Evolutionary conservation across 2,329 filamentous ascomycete genomes (phyloP).

Genomic region (Fusarium cicatricum): DNA sequence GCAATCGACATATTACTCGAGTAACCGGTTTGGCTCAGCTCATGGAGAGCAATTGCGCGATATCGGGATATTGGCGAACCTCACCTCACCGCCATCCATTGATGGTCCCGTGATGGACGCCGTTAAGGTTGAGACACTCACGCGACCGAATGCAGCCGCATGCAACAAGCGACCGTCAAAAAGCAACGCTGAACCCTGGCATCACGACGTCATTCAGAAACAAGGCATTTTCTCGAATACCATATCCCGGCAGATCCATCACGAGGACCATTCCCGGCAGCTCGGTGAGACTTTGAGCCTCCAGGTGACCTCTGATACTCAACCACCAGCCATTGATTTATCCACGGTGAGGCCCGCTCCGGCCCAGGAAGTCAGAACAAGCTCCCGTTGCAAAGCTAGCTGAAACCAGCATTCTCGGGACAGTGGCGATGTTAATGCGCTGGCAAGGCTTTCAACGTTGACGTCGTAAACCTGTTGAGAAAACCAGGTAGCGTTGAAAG

Average conservation of each 20-base stretch:
- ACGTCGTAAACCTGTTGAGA: conserved; percentile 16
- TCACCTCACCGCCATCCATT: conserved; percentile 29
- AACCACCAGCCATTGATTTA: conserved; percentile 14
- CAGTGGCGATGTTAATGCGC: conserved; percentile 38
- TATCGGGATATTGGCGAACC: conserved; percentile 11
- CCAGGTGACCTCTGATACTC: conserved; percentile 9
- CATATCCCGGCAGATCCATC: conserved; percentile 14
- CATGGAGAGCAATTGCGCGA: conserved; percentile 14
- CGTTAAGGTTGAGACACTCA: conserved; percentile 24
- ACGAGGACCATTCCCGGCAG: conserved; percentile 29
- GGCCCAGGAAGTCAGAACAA: conserved; percentile 15
- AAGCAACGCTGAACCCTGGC: conserved; percentile 12
- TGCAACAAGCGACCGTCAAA: conserved; percentile 28
- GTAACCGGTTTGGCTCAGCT: not conserved
- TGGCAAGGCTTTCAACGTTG: conserved; percentile 39
- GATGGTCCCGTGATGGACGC: conserved; percentile 23
- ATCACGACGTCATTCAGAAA: conserved; percentile 29
- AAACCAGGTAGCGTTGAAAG: conserved; percentile 11
- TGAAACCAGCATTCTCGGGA: conserved; percentile 26
- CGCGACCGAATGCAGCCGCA: conserved; percentile 21
- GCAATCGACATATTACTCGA: conserved; percentile 6
- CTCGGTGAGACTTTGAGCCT: conserved; percentile 31
- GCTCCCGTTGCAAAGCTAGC: conserved; percentile 24
- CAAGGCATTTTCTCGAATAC: conserved; percentile 27
- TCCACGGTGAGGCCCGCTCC: conserved; percentile 21